A percentile compares a stretch with the other conserved stretches of the same genome.
Conservation (phyloP, 2,329 filamentous ascomycete genomes). For the Fusarium compactum region DNA sequence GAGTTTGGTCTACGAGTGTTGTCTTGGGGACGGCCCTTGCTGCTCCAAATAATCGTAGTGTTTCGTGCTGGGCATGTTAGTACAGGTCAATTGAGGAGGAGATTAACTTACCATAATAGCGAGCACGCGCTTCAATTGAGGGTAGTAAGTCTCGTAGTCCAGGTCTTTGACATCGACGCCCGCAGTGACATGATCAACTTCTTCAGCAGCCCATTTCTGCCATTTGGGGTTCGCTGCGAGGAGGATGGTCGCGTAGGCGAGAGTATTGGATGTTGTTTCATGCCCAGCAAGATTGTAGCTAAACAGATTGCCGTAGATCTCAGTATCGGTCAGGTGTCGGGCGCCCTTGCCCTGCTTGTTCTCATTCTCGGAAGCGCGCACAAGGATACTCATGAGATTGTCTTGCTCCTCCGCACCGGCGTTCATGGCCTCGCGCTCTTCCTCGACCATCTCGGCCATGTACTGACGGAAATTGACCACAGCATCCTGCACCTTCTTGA, state of each 20-base stretch:
- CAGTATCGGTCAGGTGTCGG: conserved; percentile 51
- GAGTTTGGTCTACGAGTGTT: conserved; percentile 24
- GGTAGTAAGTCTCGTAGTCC: conserved; percentile 40
- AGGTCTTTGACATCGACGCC: conserved; percentile 23
- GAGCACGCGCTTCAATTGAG: conserved; percentile 36
- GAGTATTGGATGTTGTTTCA: conserved; percentile 61
- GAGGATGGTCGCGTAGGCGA: conserved; percentile 57
- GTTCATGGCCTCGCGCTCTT: conserved; percentile 31
- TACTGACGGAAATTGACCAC: conserved; percentile 36
- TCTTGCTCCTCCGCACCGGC: conserved; percentile 20
- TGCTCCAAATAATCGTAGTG: conserved; percentile 35
- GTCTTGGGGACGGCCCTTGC: conserved; percentile 38
- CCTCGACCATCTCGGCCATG: conserved; percentile 36
- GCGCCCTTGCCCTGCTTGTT: conserved; percentile 19
- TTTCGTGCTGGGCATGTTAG: conserved; percentile 32
- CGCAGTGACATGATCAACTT: conserved; percentile 41
- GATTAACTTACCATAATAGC: conserved; percentile 30
- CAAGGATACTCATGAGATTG: conserved; percentile 40
- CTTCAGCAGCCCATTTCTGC: conserved; percentile 60
- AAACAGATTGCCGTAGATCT: conserved; percentile 64
- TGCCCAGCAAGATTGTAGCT: conserved; percentile 64
- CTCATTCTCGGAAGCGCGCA: conserved; percentile 35
- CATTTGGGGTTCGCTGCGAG: conserved; percentile 59
- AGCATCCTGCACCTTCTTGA: conserved; percentile 33
- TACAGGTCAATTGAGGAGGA: background rate